phyloP scores from a whole-genome alignment of 805 yeast genomes.

The Candida insectorum region DNA sequence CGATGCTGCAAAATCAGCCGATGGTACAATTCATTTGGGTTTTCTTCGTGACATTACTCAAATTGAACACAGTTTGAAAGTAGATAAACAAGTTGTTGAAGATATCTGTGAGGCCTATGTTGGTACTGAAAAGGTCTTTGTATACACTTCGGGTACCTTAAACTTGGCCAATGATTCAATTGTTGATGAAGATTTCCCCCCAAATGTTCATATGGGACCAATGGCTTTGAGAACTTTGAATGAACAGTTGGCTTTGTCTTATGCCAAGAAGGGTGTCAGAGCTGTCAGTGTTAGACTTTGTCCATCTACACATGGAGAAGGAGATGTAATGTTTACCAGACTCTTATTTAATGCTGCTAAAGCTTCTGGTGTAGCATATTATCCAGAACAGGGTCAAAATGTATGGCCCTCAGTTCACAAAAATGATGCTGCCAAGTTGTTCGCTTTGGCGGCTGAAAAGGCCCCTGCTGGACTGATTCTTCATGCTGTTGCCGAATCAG shows the following conservation, averaged over 20 bases:
- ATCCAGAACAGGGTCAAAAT: constrained; percentile 26
- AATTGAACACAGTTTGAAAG: constrained; percentile 11
- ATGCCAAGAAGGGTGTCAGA: constrained; percentile 18
- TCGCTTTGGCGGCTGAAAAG: constrained; percentile 4
- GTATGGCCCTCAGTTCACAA: constrained; percentile 29
- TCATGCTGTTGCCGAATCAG: constrained; percentile 3
- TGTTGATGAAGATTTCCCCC: too few species aligned
- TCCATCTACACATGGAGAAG: constrained; percentile 31
- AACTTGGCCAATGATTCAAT: too few species aligned
- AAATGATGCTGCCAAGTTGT: constrained; percentile 29
- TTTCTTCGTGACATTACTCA: constrained; percentile 28
- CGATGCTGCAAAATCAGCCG: constrained; percentile 23
- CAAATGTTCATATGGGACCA: too few species aligned
- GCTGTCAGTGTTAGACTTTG: constrained; percentile 23
- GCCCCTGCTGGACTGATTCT: constrained; percentile 1
- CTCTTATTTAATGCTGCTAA: constrained; percentile 23
- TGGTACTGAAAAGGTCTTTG: constrained; percentile 26
- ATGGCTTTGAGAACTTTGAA: constrained; percentile 1
- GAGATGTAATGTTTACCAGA: constrained; percentile 23
- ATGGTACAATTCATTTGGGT: constrained; percentile 36
- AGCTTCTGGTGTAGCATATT: constrained; percentile 25
- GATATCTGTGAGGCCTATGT: constrained; percentile 23
- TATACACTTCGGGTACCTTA: constrained; percentile 6
- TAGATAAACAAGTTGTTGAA: constrained; percentile 24
- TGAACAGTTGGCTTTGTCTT: constrained; percentile 4